phyloP scores from a whole-genome alignment of 2,329 filamentous ascomycete species.

The Exophiala spinifera region DNA sequence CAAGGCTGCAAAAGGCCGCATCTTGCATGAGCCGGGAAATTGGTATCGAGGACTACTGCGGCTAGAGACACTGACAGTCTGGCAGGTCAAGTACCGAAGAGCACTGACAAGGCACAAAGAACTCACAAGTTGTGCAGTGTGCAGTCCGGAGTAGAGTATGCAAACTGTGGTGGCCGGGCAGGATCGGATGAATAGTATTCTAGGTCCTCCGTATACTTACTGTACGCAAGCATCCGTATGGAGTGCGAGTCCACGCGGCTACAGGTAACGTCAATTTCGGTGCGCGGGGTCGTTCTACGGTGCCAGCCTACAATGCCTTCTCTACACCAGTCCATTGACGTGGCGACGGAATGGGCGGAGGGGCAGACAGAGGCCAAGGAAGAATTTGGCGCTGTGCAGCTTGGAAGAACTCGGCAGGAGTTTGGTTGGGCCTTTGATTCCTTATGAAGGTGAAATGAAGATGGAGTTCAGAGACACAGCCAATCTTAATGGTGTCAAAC shows the following conservation, averaged over 20 bases:
- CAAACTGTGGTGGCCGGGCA: background rate
- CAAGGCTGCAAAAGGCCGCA: no score
- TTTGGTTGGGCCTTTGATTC: no score
- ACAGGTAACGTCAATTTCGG: constrained; percentile 8
- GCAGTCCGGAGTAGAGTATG: background rate
- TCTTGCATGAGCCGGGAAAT: background rate
- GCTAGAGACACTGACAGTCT: no score
- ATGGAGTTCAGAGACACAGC: constrained; percentile 4
- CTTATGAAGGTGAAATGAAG: background rate
- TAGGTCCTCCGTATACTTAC: no score
- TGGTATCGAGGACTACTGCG: background rate
- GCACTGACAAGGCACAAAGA: background rate
- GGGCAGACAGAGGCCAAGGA: background rate
- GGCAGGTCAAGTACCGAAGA: background rate
- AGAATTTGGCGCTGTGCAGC: background rate
- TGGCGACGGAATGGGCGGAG: background rate
- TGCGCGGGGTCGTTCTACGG: background rate
- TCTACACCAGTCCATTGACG: background rate
- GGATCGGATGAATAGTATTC: background rate
- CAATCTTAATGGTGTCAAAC: constrained; percentile 28
- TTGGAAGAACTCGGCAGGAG: background rate
- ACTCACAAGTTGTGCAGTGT: background rate
- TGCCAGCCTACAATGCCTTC: no score
- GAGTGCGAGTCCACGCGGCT: no score
- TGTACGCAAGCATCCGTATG: background rate